Evolutionary conservation across 2,329 filamentous ascomycete genomes (phyloP), one percentile per base, ranked within the genome.

Genomic region (Lasiodiplodia sp.): DNA sequence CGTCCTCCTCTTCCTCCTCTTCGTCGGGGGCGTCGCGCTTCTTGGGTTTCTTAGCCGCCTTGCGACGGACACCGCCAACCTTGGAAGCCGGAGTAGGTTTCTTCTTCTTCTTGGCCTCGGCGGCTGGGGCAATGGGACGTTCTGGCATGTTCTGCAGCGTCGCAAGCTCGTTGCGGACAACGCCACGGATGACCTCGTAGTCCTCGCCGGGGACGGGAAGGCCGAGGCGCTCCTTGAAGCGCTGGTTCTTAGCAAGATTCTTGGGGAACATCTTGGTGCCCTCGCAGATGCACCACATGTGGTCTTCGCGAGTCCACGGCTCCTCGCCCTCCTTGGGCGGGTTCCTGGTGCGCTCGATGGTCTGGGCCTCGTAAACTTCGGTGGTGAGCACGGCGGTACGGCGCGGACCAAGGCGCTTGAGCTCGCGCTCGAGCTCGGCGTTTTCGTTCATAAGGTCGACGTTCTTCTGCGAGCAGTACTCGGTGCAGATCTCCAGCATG

Each of bases 211-310:
- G 52, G 11, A 44, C 18, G 38, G 52, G 53, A 11, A 67, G 53
- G 38, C n/a, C n/a, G 10, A 67, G 53, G 23, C 44, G 65, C 16
- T 10, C 14, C 25, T 52, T 34, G 65, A 60, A 67, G 55, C 65
- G 65, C 55, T 38, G 21, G 55, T 67, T 67, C 38, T 49, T 49
- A 44, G 21, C 58, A 2, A 58, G 31, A 12, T 60, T 56, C 55
- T 40, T 67, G 14, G 65, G 65, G 16, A 62, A 53, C n/a, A 25
- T 37, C 57, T 68, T 68, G 34, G 55, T 55, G 47, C 34, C 66
- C n/a, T 68, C 66, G 34, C 38, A 60, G 25, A 68, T 52, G 49
- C 66, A 68, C 14, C 34, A 68, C 16, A 34, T 16, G n/a, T 63
- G 21, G 66, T 68, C 66, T 16, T 44, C 49, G 56, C 31, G 44